These are phyloP conservation scores for Apiotrichum montevideense DNA, from an alignment of 1,284 basidiomycete genomes.

Conservation along the genomic window DNA sequence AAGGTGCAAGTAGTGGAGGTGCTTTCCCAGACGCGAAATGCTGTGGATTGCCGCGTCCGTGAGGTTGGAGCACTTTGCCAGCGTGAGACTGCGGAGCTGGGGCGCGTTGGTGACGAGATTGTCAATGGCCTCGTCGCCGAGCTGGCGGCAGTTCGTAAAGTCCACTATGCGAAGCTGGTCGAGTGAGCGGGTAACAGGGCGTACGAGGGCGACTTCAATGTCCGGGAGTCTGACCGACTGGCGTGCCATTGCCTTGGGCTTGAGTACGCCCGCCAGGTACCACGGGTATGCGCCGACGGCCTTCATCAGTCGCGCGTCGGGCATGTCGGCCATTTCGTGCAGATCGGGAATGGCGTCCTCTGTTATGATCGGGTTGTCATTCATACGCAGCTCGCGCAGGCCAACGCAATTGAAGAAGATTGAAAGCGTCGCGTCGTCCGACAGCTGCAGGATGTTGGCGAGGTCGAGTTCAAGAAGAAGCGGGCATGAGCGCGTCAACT, in stretches of 20 bases:
- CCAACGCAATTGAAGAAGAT: slow-evolving; percentile 73
- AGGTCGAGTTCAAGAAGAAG: slow-evolving; percentile 91
- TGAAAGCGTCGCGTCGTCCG: slow-evolving; percentile 70
- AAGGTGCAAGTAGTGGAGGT: slow-evolving; percentile 91
- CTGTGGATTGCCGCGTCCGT: slow-evolving; percentile 81
- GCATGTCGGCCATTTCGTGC: slow-evolving; percentile 43
- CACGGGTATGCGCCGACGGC: slow-evolving; percentile 12
- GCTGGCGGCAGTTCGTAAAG: slow-evolving; percentile 71
- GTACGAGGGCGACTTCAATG: slow-evolving; percentile 7
- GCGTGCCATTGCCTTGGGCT: slow-evolving; percentile 8
- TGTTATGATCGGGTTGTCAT: slow-evolving; percentile 70
- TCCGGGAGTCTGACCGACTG: not conserved
- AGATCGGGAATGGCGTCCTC: slow-evolving; percentile 79
- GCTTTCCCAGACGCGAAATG: slow-evolving; percentile 80
- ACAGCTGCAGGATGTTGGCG: slow-evolving; percentile 71
- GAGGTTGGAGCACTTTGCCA: slow-evolving; percentile 82
- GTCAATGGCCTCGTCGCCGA: slow-evolving; percentile 85
- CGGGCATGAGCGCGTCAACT: slow-evolving; percentile 74
- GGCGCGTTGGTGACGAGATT: slow-evolving; percentile 83
- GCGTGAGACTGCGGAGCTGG: slow-evolving; percentile 82
- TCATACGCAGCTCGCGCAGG: slow-evolving; percentile 86
- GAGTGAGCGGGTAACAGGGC: slow-evolving; percentile 46
- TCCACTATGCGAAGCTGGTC: slow-evolving; percentile 84
- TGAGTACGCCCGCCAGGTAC: slow-evolving; percentile 7
- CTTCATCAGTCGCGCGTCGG: slow-evolving; percentile 13